Base-by-base conservation (phyloP, 208 protist species). In the Trypanosomatidae sp. region DNA sequence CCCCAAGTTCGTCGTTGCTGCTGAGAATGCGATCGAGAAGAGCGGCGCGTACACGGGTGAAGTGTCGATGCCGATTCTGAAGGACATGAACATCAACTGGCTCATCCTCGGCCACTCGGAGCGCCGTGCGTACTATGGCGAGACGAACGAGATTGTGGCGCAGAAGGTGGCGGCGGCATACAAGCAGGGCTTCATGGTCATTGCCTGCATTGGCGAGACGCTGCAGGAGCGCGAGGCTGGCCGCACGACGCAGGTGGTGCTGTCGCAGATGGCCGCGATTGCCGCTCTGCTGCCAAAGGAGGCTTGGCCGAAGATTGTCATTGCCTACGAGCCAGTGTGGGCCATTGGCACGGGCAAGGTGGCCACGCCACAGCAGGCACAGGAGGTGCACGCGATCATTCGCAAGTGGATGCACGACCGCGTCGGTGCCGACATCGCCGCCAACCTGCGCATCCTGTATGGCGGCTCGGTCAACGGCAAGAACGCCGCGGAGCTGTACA, bases 291-390 rank as follows among this genome's bases (percentile, higher is more conserved):
- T 92, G 7, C 61, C 67, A 40, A 75, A 82, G 48, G 61, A 74
- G 22, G 73, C 77, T 32, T 98, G 96, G 95, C 20, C 33, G 0
- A 73, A 84, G 11, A 61, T 99, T 24, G 95, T 98, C 19, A 56
- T 99, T 45, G 97, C 97, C n/a, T 99, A 99, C 67, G 97, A 99
- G 76, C 97, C 97, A 23, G 97, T 99, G 8, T 99, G 96, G 96
- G 96, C 97, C 37, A 99, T 99, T 60, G 97, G 97, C 37, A 99
- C 97, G 48, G 97, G 97, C 43, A 87, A 96, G 43, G 90, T 92
- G 35, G 96, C 97, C 25, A 88, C 96, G 3, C 95, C 97, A 7
- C 67, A 96, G 52, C 92, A 99, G 73, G 97, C 95, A 46, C 84
- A 97, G 74, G 82, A 94, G 49, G 84, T 90, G 24, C 94, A 97